Evolutionary conservation across 1,284 basidiomycete species (phyloP).

Genomic region (Ceratobasidium theobromae): DNA sequence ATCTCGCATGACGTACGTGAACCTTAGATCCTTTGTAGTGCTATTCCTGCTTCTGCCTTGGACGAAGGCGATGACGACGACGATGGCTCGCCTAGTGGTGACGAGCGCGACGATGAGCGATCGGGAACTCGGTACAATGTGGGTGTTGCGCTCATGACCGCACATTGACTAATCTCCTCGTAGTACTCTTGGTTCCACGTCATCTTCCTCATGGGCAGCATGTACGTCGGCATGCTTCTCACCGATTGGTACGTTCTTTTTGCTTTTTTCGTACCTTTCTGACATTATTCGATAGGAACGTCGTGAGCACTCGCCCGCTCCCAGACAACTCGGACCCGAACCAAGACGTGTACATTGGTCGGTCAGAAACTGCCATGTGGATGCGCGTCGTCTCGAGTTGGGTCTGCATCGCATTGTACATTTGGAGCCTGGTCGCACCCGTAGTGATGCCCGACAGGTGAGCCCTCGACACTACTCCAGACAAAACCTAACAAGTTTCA

Average conservation of each 20-base stretch:
- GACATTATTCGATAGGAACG: slow-evolving; percentile 57
- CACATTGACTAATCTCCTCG: not conserved
- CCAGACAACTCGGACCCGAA: slow-evolving; percentile 54
- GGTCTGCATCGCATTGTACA: slow-evolving; percentile 87
- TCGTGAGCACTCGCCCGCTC: slow-evolving; percentile 53
- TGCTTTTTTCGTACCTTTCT: slow-evolving; percentile 29
- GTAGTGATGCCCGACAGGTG: slow-evolving; percentile 85
- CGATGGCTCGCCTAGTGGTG: slow-evolving; percentile 70
- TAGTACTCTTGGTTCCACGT: slow-evolving; percentile 98
- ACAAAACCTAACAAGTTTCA: not conserved
- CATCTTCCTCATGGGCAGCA: slow-evolving; percentile 93
- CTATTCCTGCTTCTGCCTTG: slow-evolving; percentile 90
- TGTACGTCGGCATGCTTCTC: slow-evolving; percentile 98
- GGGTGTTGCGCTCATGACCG: slow-evolving; percentile 38
- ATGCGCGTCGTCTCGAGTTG: slow-evolving; percentile 96
- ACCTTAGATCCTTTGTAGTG: slow-evolving; percentile 49
- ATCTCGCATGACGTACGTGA: slow-evolving; percentile 25
- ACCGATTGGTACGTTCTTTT: slow-evolving; percentile 84
- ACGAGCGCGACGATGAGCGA: slow-evolving; percentile 88
- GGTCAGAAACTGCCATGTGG: slow-evolving; percentile 98
- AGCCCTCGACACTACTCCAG: not conserved
- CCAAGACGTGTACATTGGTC: slow-evolving; percentile 87
- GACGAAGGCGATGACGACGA: slow-evolving; percentile 79
- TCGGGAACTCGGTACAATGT: slow-evolving; percentile 98
- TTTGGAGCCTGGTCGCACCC: slow-evolving; percentile 89